Percentiles rank a stretch among this genome's conserved stretches.
Conservation (phyloP, 2,329 filamentous ascomycete genomes). For the Cercospora sojina region DNA sequence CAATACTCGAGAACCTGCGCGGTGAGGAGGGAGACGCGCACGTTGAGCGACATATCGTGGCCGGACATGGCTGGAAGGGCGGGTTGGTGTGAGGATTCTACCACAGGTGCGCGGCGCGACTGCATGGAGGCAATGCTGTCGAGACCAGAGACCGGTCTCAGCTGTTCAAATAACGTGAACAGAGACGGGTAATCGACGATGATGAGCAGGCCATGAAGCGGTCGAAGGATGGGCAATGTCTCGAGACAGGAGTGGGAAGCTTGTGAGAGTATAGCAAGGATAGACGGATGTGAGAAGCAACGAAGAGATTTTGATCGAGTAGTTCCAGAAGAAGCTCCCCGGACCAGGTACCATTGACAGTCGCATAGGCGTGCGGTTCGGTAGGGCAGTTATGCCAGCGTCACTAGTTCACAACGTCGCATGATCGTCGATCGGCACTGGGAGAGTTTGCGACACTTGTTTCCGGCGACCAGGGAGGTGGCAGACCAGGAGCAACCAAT, state of each 20-base stretch:
- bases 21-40: constrained; percentile 20
- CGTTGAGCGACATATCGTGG: constrained; percentile 21
- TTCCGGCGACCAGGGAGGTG: neutral
- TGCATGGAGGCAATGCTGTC: neutral
- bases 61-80: constrained; percentile 11
- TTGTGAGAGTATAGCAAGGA: constrained; percentile 2
- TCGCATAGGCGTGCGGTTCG: neutral
- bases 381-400: constrained; percentile 1
- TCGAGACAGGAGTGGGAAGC: constrained; percentile 1
- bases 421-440: constrained; percentile 7
- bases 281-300: neutral
- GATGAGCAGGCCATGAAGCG: constrained; percentile 9
- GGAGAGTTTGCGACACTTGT: constrained; percentile 1
- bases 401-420: neutral
- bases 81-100: neutral
- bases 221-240: constrained; percentile 1
- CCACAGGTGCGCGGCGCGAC: neutral
- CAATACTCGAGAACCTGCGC: constrained; percentile 19
- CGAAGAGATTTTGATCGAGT: constrained; percentile 9
- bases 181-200: constrained; percentile 14
- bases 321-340: constrained; percentile 6
- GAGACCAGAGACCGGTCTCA: constrained; percentile 5
- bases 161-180: constrained; percentile 10
- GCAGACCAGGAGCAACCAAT: neutral
- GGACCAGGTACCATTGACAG: constrained; percentile 9